Evolutionary conservation across 1,284 basidiomycete genomes (phyloP), one percentile per base, ranked within the genome.

Genomic region (Malassezia nana): DNA sequence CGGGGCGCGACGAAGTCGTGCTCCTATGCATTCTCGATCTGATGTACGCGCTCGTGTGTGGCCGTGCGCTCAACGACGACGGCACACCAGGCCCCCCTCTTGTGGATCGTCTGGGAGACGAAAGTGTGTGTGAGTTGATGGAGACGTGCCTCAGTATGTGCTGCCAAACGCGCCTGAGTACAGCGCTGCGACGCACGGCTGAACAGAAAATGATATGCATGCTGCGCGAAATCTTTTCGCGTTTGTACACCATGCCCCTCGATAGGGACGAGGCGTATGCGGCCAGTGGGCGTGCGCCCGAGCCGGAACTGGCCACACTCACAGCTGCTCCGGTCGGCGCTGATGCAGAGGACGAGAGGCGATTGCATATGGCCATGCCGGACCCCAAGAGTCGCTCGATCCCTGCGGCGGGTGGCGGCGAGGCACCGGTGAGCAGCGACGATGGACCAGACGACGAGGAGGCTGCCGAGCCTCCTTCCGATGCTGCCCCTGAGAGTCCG

Each of bases 91-190:
- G 55, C 8, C 30, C 22, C 22, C 28, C 51, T 12, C 57, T 72
- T 10, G 69, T 67, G 8, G 65, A 72, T 41, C 52, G 56, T 43
- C 64, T 74, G 8, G 59, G 87, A 32, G 92, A 99, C 68, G 83
- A 94, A 56, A 87, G 90, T 73, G 85, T 98, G 18, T 98, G 94
- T 74, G 92, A 96, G 77, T 90, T 98, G 83, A 79, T 99, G 69
- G 94, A 99, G 77, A 95, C 92, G 5, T 91, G 94, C 1, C 77
- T 99, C 60, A 94, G 89, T 30, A 96, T 94, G 66, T 90, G 90
- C 63, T 96, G 92, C 75, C 89, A 96, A 73, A 94, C 92, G 79
- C 81, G 94, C 38, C 79, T 96, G 5, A 89, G 87, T 66, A 91
- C 88, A 75, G 84, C 87, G 52, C 79, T 94, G 16, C 82, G 94